These are phyloP conservation scores for Nicotiana paniculata DNA, from an alignment of 257 asterid genomes.

Conservation along the genomic window DNA sequence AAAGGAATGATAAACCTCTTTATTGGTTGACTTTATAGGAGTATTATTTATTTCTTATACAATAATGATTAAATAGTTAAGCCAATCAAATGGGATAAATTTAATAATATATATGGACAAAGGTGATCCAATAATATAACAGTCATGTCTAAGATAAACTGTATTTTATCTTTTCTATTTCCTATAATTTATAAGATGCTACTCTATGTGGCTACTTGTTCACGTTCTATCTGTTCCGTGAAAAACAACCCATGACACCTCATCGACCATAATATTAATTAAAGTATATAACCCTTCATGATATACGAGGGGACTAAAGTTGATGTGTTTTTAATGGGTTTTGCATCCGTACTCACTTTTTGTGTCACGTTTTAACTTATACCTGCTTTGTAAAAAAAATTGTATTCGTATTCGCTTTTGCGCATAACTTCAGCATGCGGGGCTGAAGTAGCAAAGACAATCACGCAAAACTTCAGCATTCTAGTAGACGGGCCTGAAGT, in stretches of 20 bases:
- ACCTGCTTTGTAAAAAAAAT: too few species aligned
- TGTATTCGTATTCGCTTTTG: too few species aligned
- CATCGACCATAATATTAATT: background rate
- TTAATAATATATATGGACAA: background rate
- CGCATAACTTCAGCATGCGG: too few species aligned
- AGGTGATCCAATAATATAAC: background rate
- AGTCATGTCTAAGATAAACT: background rate
- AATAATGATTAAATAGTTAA: background rate
- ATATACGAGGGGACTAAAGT: background rate
- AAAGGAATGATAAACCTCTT: background rate
- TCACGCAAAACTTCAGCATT: too few species aligned
- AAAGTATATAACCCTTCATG: background rate
- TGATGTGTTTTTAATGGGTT: background rate
- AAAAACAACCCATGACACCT: background rate
- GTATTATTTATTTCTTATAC: background rate
- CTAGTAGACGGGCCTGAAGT: too few species aligned
- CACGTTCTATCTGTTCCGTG: background rate
- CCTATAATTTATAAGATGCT: background rate
- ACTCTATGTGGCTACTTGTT: background rate
- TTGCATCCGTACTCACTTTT: too few species aligned
- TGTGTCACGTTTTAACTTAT: too few species aligned
- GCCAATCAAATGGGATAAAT: background rate
- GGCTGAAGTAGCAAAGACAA: too few species aligned
- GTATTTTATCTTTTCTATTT: background rate
- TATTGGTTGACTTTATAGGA: background rate